Percentiles rank a stretch among this genome's conserved stretches.
Conservation (phyloP, 441 rosid species). For the Eutrema salsugineum region DNA sequence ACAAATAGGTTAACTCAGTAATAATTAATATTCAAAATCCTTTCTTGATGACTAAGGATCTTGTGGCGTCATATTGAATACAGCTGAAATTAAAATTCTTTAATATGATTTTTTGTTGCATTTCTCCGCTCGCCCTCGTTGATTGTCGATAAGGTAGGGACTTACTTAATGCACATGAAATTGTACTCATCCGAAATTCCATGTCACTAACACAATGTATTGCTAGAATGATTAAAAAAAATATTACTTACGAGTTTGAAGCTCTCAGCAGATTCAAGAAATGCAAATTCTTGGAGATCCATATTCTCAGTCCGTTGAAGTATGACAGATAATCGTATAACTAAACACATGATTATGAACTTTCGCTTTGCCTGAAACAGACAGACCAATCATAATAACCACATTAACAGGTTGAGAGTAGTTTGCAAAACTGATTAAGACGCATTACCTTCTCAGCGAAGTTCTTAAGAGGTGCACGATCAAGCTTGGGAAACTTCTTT, state of each 20-base stretch:
- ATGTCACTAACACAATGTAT: background rate
- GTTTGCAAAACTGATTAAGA: conserved; percentile 10
- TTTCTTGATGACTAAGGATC: background rate
- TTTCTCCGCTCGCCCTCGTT: background rate
- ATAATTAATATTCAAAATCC: background rate
- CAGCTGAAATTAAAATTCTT: background rate
- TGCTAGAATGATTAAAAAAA: background rate
- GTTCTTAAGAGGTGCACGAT: conserved; percentile 32
- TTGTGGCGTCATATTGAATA: background rate
- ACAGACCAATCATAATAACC: background rate
- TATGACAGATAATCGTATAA: conserved; percentile 45
- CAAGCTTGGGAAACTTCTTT: conserved; percentile 58
- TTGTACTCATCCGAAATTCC: background rate
- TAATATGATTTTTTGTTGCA: background rate
- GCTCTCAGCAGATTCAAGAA: conserved; percentile 38
- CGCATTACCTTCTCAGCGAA: conserved; percentile 43
- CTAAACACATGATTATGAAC: conserved; percentile 45
- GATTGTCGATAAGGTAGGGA: background rate
- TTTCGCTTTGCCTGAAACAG: conserved; percentile 43
- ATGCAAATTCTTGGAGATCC: conserved; percentile 38
- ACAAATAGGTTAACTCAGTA: background rate
- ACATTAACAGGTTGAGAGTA: background rate
- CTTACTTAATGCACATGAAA: background rate
- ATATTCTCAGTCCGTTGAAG: conserved; percentile 41
- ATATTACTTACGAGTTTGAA: conserved; percentile 43